These are phyloP conservation scores for Scedosporium apiospermum DNA, from an alignment of 2,329 filamentous ascomycete genomes.

Conservation along the genomic window DNA sequence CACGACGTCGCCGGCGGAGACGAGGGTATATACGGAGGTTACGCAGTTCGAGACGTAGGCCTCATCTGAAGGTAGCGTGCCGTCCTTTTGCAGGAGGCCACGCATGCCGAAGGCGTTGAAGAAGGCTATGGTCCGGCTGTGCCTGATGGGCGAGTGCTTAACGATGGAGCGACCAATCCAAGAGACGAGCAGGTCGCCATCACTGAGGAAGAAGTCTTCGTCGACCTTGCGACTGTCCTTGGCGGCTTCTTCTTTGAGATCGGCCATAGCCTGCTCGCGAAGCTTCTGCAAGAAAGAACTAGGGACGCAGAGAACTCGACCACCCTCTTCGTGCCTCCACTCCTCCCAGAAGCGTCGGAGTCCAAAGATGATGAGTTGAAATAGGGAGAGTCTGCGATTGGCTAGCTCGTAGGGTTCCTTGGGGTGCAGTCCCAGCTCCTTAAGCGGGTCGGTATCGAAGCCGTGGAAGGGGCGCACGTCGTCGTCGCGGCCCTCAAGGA, in stretches of 20 bases:
- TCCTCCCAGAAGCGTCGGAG: conserved; percentile 15
- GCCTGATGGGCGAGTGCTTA: conserved; percentile 12
- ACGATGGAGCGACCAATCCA: conserved; percentile 25
- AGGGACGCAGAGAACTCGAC: conserved; percentile 26
- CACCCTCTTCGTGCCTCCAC: neutral
- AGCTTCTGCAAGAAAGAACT: conserved; percentile 18
- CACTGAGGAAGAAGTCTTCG: conserved; percentile 32
- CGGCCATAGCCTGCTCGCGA: conserved; percentile 17
- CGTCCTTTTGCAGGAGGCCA: conserved; percentile 8
- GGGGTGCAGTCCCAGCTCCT: neutral
- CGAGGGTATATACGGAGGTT: conserved; percentile 12
- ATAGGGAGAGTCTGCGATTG: conserved; percentile 16
- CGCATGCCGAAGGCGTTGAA: conserved; percentile 19
- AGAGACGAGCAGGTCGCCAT: conserved; percentile 33
- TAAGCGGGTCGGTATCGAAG: conserved; percentile 1
- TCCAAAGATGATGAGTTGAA: conserved; percentile 21
- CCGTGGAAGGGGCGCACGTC: conserved; percentile 25
- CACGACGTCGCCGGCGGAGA: conserved; percentile 14
- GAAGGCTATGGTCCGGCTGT: conserved; percentile 15
- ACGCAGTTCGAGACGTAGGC: conserved; percentile 19
- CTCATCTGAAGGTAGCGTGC: conserved; percentile 3
- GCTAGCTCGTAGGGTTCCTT: conserved; percentile 3
- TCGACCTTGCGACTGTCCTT: neutral
- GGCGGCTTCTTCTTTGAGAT: neutral
- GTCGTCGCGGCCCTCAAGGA: conserved; percentile 30